These are phyloP conservation scores for Lipomyces yamadae DNA, from an alignment of 805 yeast genomes.

Conservation along the genomic window DNA sequence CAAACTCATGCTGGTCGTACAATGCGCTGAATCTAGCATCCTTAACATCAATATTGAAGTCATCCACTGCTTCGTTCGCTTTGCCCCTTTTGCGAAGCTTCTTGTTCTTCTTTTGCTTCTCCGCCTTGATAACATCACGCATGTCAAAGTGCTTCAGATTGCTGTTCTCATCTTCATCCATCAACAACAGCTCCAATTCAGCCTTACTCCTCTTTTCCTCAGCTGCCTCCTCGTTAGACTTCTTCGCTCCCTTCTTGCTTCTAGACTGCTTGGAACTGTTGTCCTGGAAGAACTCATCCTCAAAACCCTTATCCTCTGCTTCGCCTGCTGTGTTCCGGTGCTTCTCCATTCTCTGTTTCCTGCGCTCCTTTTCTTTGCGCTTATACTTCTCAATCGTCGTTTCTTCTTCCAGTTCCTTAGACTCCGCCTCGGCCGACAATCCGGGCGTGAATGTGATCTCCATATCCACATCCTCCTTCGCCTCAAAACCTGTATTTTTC, in stretches of 20 bases:
- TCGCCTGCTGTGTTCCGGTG: slow-evolving; percentile 54
- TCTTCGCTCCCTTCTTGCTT: slow-evolving; percentile 25
- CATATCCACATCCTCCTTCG: slow-evolving; percentile 79
- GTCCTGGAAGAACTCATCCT: slow-evolving; percentile 43
- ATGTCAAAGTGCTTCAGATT: slow-evolving; percentile 71
- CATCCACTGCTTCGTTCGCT: slow-evolving; percentile 57
- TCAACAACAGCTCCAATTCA: slow-evolving; percentile 73
- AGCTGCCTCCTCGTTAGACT: slow-evolving; percentile 40
- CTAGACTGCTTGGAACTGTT: slow-evolving; percentile 42
- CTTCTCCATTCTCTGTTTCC: slow-evolving; percentile 79
- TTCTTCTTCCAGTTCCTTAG: slow-evolving; percentile 56
- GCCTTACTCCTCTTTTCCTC: slow-evolving; percentile 55
- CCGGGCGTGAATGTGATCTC: slow-evolving; percentile 96
- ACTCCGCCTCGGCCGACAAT: slow-evolving; percentile 53
- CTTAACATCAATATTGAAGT: slow-evolving; percentile 68
- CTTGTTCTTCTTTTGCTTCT: slow-evolving; percentile 50
- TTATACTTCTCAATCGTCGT: slow-evolving; percentile 77
- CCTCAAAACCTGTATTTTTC: slow-evolving; percentile 40
- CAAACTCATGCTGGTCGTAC: slow-evolving; percentile 84
- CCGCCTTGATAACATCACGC: slow-evolving; percentile 77
- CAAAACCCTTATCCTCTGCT: slow-evolving; percentile 48
- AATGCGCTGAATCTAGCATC: slow-evolving; percentile 88
- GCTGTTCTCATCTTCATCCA: slow-evolving; percentile 60
- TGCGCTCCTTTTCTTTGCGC: slow-evolving; percentile 88
- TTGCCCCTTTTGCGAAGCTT: slow-evolving; percentile 45